Conservation (phyloP, 2,329 filamentous ascomycete genomes). For the Aphanocladium album region DNA sequence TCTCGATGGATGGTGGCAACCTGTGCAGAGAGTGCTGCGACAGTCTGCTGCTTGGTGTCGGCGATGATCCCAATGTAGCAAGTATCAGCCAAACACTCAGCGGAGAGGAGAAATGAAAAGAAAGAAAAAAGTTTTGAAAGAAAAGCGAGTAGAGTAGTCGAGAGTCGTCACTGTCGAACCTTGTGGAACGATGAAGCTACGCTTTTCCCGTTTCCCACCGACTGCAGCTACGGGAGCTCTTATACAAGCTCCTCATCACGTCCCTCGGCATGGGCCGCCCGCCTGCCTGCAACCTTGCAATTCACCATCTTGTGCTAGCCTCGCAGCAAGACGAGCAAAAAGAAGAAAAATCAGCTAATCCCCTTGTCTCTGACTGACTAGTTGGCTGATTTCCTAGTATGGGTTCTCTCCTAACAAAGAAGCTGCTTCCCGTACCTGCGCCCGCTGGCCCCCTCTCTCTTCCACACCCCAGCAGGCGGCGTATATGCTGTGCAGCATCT, state of each 20-base stretch:
- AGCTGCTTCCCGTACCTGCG: slow-evolving; percentile 7
- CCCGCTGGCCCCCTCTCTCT: not conserved
- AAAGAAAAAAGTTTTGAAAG: not conserved
- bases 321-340: not conserved
- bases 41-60: not conserved
- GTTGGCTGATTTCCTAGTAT: not conserved
- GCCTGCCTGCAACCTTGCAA: not conserved
- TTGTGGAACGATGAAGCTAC: not conserved
- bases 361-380: not conserved
- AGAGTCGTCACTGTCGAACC: not conserved
- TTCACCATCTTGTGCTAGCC: not conserved
- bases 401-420: not conserved
- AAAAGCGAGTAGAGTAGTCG: not conserved
- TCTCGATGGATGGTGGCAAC: not conserved
- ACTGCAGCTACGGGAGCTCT: slow-evolving; percentile 1
- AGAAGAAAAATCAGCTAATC: not conserved
- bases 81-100: not conserved
- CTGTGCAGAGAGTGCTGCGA: too few species aligned
- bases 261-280: slow-evolving; percentile 3
- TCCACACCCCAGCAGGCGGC: too few species aligned
- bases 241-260: not conserved
- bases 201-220: not conserved
- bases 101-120: not conserved
- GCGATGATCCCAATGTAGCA: not conserved
- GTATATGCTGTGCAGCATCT: slow-evolving; percentile 12